Conservation (phyloP, 1,139 yeast species). For the Diutina sp. region DNA sequence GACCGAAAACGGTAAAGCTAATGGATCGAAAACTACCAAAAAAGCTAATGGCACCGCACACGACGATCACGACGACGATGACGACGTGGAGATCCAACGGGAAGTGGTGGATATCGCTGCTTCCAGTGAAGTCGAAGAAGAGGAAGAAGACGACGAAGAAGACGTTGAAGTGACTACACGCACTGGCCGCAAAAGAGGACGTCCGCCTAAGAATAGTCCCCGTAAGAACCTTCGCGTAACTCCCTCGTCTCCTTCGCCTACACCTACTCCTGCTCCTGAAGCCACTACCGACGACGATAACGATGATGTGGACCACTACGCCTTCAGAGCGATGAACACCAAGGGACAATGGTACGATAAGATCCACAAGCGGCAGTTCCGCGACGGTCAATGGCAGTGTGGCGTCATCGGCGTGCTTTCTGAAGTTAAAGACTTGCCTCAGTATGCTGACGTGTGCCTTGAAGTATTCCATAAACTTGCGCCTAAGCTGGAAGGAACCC, state of each 20-base stretch:
- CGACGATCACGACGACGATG: conserved; percentile 10
- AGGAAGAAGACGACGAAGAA: conserved; percentile 7
- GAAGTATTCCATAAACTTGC: conserved; percentile 41
- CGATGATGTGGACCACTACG: conserved; percentile 22
- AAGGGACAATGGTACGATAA: conserved; percentile 72
- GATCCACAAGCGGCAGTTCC: conserved; percentile 58
- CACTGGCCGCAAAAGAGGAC: not conserved
- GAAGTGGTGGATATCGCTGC: not conserved
- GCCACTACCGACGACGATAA: conserved; percentile 4
- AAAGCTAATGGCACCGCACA: conserved; percentile 6
- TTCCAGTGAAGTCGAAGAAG: conserved; percentile 5
- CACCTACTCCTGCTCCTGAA: not conserved
- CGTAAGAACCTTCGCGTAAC: not conserved
- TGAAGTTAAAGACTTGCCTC: conserved; percentile 44
- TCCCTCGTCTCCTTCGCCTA: not conserved
- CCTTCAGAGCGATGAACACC: conserved; percentile 45
- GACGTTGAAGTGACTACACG: conserved; percentile 5
- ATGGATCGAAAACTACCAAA: not conserved
- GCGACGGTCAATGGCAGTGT: conserved; percentile 80
- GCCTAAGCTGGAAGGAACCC: conserved; percentile 31
- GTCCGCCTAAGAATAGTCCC: not conserved
- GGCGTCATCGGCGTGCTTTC: conserved; percentile 62
- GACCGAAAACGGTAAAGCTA: not conserved
- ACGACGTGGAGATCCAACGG: conserved; percentile 5
- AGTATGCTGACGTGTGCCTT: conserved; percentile 33